Base-by-base conservation (phyloP, 2,329 filamentous ascomycete species). In the Hansfordia pulvinata region DNA sequence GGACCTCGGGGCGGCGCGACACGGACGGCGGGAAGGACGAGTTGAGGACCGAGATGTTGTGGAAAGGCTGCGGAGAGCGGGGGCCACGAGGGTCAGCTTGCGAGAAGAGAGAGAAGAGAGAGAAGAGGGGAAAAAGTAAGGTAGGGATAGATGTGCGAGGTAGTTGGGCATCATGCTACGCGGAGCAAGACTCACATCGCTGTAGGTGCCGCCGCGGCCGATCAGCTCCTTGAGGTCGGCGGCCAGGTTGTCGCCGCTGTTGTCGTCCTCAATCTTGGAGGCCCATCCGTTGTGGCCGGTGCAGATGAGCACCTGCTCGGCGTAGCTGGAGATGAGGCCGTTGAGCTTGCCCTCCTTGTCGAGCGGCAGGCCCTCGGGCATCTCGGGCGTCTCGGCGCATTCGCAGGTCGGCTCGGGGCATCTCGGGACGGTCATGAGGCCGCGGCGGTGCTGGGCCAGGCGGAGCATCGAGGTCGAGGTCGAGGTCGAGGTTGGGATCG, bases 251-350 rank as follows among this genome's bases (percentile, higher is more conserved):
- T 73, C 64, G 10, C 59, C 69, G 42, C 53, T 65, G 39, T 76
- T 70, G 32, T 92, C 84, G 23, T 93, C 76, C 47, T 93, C 85
- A 35, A 94, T 92, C 30, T 71, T 69, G 43, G 79, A 86, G 16
- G 64, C 60, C 86, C 86, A 94, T 53, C 93, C 81, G 17, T 64
- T 56, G 33, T 73, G 70, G 4, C 83, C 85, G 0, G 85, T 93
- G 35, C 79, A 86, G 10, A 94, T 63, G 8, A 96, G 53, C 4
- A 94, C 68, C 40, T 94, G 85, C 50, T 92, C 77, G 2, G 74
- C 64, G 47, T 93, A 93, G 2, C 65, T 60, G 2, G 78, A 63
- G 54, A 93, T 86, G 5, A 79, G 77, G 9, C 81, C 81, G 44
- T 80, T 76, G 22, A 94, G 58, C 11, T 67, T 62, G 20, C 69